Base-by-base conservation (phyloP, 1,284 basidiomycete genomes). In the Thelephora terrestris region DNA sequence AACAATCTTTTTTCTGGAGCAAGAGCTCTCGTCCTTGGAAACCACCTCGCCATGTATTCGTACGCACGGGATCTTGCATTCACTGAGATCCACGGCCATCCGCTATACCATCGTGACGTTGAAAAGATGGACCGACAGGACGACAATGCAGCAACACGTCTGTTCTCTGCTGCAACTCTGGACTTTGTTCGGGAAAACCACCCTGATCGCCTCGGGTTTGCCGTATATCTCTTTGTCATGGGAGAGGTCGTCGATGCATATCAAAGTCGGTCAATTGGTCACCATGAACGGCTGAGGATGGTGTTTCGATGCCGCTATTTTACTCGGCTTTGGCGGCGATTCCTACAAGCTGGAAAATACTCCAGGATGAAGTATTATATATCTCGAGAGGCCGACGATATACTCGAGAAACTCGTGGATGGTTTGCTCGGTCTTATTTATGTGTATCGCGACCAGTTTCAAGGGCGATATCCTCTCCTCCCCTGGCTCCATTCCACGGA, bases 61-160 rank as follows among this genome's bases (percentile, higher is more conserved):
- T 35, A 48, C 10, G 42, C 48, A 2, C 51, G 45, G 1, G 25
- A 47, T 1, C 35, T 54, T 14, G 53, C 50, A 1, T 43, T 39
- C 7, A 12, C 18, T n/a, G 20, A 14, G 2, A 36, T 36, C n/a
- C 6, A 16, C 16, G 34, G 18, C 9, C 18, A 37, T 3, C 52
- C 55, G 4, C 52, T 72, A 2, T 70, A 61, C 46, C 23, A 47
- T 7, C 61, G 64, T 0, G 69, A 72, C 53, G 63, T 71, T 10
- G 53, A 61, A 16, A 63, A 64, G 40, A 32, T 65, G 1, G 68
- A 71, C 49, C 51, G 59, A 2, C 71, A 73, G 55, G 70, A 72
- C 53, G 68, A 74, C 52, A 59, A 61, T 49, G 68, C 71, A 4
- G 68, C 71, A 1, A 51, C 54, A 1, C 59, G 65, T 5, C 44